Conservation (phyloP, 495 filamentous ascomycete species). For the Talaromyces wortmannii region DNA sequence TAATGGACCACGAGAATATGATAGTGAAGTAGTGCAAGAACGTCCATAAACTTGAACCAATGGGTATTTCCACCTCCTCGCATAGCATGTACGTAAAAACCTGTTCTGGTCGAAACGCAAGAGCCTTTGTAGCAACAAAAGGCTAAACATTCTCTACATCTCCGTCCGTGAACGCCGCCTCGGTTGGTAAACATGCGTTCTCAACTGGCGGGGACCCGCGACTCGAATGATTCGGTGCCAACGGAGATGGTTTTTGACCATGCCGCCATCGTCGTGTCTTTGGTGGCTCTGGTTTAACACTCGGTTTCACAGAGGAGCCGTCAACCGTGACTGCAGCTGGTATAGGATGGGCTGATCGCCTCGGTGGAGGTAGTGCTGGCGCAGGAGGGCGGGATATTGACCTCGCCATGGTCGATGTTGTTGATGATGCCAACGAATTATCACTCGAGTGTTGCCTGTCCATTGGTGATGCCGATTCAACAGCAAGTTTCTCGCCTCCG, state of each 20-base stretch:
- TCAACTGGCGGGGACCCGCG: too few relatives aligned
- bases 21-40: too few relatives aligned
- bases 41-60: too few relatives aligned
- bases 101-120: too few relatives aligned
- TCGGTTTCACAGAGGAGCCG: constrained; percentile 17
- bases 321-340: neutral
- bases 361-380: constrained; percentile 3
- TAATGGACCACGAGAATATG: too few relatives aligned
- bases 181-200: too few relatives aligned
- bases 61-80: too few relatives aligned
- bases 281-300: constrained; percentile 35
- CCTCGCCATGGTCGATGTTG: neutral
- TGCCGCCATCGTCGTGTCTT: constrained; percentile 32
- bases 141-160: neutral
- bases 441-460: neutral
- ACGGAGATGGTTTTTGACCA: constrained; percentile 11
- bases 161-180: neutral
- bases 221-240: too few relatives aligned
- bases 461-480: neutral
- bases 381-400: neutral
- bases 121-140: neutral
- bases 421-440: neutral
- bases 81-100: too few relatives aligned
- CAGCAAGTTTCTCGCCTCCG: neutral
- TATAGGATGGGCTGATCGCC: neutral